Percentiles rank a stretch among this genome's conserved stretches.
Conservation (phyloP, 2,329 filamentous ascomycete genomes). For the Diaporthe longicolla region DNA sequence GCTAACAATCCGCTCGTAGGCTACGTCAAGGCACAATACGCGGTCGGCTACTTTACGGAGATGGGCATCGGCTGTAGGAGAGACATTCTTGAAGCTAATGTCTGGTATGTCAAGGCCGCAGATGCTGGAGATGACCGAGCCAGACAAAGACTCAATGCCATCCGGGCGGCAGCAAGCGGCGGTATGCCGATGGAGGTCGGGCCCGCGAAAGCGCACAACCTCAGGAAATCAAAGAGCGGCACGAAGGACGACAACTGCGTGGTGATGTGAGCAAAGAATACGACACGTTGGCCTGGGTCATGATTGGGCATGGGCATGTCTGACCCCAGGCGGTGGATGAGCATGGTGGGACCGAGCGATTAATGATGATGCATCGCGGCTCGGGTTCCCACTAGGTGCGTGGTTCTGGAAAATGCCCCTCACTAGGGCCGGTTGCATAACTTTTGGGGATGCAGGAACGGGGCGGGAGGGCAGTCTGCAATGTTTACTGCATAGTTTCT, state of each 20-base stretch:
- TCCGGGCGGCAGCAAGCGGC: constrained; percentile 82
- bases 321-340: constrained; percentile 21
- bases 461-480: constrained; percentile 28
- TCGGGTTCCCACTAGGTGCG: constrained; percentile 18
- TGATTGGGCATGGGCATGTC: background rate
- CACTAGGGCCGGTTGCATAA: constrained; percentile 40
- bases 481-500: constrained; percentile 39
- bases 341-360: constrained; percentile 14
- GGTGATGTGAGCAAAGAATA: constrained; percentile 64
- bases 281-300: background rate
- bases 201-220: constrained; percentile 58
- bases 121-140: constrained; percentile 93
- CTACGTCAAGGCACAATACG: constrained; percentile 86
- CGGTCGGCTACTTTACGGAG: constrained; percentile 96
- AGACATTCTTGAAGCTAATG: constrained; percentile 96
- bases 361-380: constrained; percentile 27
- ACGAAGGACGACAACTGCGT: constrained; percentile 68
- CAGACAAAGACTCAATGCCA: constrained; percentile 87
- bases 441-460: constrained; percentile 19
- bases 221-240: constrained; percentile 65
- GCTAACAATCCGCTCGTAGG: constrained; percentile 59
- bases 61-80: constrained; percentile 97
- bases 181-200: constrained; percentile 70
- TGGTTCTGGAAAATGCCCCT: constrained; percentile 38
- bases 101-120: constrained; percentile 97